Percentiles rank a stretch among this genome's conserved stretches.
phyloP scores from a whole-genome alignment of 2,329 filamentous ascomycete species.

The Aureobasidium sp. region DNA sequence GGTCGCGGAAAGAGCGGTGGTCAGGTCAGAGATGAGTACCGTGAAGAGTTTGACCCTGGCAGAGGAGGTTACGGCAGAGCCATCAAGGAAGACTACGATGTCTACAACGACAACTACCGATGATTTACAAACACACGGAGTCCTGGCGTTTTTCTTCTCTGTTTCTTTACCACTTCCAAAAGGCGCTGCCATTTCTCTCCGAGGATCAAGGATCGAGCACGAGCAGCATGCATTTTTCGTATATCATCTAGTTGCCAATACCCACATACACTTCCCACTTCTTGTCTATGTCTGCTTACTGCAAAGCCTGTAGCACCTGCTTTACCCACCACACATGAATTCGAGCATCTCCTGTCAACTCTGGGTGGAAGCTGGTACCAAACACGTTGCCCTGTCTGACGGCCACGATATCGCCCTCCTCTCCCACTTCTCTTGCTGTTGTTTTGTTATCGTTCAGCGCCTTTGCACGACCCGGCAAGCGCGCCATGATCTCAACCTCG shows the following conservation, averaged over 20 bases:
- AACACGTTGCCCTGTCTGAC: slow-evolving; percentile 87
- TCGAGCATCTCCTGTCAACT: slow-evolving; percentile 76
- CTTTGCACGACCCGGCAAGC: slow-evolving; percentile 44
- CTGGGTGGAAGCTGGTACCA: slow-evolving; percentile 92
- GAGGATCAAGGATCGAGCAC: not conserved
- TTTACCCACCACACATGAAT: slow-evolving; percentile 93
- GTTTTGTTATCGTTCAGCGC: slow-evolving; percentile 40
- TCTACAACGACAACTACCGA: slow-evolving; percentile 12
- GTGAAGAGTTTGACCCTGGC: slow-evolving; percentile 89
- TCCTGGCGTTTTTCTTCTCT: not conserved
- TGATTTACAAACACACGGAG: not conserved
- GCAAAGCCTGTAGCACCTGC: slow-evolving; percentile 43
- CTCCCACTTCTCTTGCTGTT: slow-evolving; percentile 37
- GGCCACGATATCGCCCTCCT: slow-evolving; percentile 71
- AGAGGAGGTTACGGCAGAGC: slow-evolving; percentile 13
- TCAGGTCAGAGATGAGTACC: slow-evolving; percentile 95
- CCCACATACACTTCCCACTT: too few species aligned
- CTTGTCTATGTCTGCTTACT: not conserved
- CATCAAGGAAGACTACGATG: slow-evolving; percentile 12
- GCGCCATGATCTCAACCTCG: slow-evolving; percentile 52
- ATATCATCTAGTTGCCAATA: slow-evolving; percentile 2
- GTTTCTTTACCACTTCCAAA: not conserved
- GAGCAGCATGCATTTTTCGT: slow-evolving; percentile 5
- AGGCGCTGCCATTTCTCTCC: not conserved
- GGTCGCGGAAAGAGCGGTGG: slow-evolving; percentile 89